These are phyloP conservation scores for Aspergillus campestris DNA, from an alignment of 495 filamentous ascomycete genomes.

Conservation along the genomic window DNA sequence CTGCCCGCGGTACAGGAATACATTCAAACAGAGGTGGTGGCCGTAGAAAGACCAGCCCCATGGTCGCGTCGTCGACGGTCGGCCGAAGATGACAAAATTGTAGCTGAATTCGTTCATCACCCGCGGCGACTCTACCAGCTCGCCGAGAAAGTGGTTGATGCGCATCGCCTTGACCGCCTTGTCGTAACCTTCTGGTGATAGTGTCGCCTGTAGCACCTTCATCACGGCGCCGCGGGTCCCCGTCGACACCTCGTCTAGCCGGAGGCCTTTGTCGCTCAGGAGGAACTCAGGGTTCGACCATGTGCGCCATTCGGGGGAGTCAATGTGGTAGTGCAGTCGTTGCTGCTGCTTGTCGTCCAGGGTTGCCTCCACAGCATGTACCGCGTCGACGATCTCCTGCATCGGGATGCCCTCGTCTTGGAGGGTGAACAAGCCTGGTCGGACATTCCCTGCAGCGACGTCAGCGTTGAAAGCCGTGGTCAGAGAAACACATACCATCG, in stretches of 20 bases:
- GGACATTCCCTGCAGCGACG: slow-evolving; percentile 37
- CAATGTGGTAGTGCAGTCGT: slow-evolving; percentile 48
- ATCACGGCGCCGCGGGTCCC: slow-evolving; percentile 40
- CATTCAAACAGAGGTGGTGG: slow-evolving; percentile 63
- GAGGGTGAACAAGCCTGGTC: slow-evolving; percentile 46
- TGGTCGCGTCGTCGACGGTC: slow-evolving; percentile 40
- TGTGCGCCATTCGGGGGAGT: slow-evolving; percentile 62
- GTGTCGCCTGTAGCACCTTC: slow-evolving; percentile 43
- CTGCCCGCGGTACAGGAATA: slow-evolving; percentile 53
- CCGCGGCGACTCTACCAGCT: slow-evolving; percentile 48
- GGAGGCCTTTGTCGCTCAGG: slow-evolving; percentile 51
- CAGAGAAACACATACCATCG: slow-evolving; percentile 43
- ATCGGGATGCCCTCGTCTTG: slow-evolving; percentile 57
- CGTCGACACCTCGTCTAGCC: slow-evolving; percentile 50
- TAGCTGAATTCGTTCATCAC: slow-evolving; percentile 70
- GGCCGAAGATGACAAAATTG: slow-evolving; percentile 59
- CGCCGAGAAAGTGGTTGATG: slow-evolving; percentile 71
- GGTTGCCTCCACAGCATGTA: slow-evolving; percentile 30
- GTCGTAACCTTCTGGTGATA: slow-evolving; percentile 61
- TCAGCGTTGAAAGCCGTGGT: slow-evolving; percentile 3
- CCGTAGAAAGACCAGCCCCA: slow-evolving; percentile 75
- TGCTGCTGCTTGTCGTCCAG: slow-evolving; percentile 41
- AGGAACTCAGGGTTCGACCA: slow-evolving; percentile 74
- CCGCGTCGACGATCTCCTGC: slow-evolving; percentile 41
- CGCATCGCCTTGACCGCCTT: slow-evolving; percentile 63